Conservation (phyloP, 2,329 filamentous ascomycete genomes). For the Penicillium sp. region DNA sequence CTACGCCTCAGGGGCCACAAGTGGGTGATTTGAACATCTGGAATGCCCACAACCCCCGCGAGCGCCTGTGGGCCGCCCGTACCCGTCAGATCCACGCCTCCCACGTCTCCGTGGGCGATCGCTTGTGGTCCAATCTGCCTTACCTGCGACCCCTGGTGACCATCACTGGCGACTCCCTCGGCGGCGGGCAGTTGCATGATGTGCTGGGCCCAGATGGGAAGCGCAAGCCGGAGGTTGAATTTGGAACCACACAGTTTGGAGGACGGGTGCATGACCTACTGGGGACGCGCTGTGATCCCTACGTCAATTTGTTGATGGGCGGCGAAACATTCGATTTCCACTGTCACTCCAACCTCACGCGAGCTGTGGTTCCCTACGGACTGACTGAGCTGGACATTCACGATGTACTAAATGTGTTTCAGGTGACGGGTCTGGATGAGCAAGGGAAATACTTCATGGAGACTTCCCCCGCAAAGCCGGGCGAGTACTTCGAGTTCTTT, state of each 20-base stretch:
- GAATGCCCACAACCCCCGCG: slow-evolving; percentile 75
- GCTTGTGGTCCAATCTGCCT: slow-evolving; percentile 77
- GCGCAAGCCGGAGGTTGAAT: slow-evolving; percentile 45
- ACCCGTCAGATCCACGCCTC: slow-evolving; percentile 78
- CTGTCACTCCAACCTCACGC: slow-evolving; percentile 79
- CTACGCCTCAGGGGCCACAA: slow-evolving; percentile 76
- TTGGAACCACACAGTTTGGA: slow-evolving; percentile 57
- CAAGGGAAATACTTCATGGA: slow-evolving; percentile 76
- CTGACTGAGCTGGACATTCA: slow-evolving; percentile 76
- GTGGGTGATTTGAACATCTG: slow-evolving; percentile 85
- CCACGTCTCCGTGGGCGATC: slow-evolving; percentile 72
- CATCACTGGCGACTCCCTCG: slow-evolving; percentile 69
- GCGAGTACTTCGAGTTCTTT: slow-evolving; percentile 72
- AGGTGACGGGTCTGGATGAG: slow-evolving; percentile 77
- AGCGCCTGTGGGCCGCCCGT: slow-evolving; percentile 80
- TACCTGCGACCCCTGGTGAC: slow-evolving; percentile 77
- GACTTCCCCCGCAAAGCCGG: slow-evolving; percentile 50
- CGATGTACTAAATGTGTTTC: slow-evolving; percentile 85
- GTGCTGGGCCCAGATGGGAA: slow-evolving; percentile 41
- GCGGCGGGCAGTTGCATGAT: slow-evolving; percentile 42
- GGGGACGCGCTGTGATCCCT: slow-evolving; percentile 83
- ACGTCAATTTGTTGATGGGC: slow-evolving; percentile 74
- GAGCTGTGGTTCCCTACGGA: slow-evolving; percentile 71
- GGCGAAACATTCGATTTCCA: slow-evolving; percentile 78
- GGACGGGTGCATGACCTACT: slow-evolving; percentile 76